Evolutionary conservation across 1,284 basidiomycete genomes (phyloP), one percentile per base, ranked within the genome.

Genomic region (Lignosus rhinocerotis): DNA sequence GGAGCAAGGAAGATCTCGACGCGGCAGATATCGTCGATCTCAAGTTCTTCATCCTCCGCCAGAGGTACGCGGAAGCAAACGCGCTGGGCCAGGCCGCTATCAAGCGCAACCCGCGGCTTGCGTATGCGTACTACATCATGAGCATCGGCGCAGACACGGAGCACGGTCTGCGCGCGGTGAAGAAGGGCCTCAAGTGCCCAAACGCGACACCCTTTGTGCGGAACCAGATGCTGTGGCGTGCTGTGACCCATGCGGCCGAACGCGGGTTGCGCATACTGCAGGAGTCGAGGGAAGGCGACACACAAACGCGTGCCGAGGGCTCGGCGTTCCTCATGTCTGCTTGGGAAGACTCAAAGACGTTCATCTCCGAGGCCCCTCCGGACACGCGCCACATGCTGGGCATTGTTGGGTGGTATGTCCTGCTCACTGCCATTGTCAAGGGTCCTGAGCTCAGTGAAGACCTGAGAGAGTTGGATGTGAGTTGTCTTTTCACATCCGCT

Each of bases 21-120:
- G 63, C 74, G 7, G 86, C 85, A 0, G 84, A 87, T 64, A 80
- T 87, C 53, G 64, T 88, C 21, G 83, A 87, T 30, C 78, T 86
- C 72, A 87, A 87, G 66, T 81, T 72, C 65, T 62, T 71, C 47
- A 78, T 86, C 66, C 76, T 81, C 67, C 73, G 72, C 41, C 69
- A 73, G 12, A 75, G 77, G 9, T 69, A 80, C 16, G 65, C 73
- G 0, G 78, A 83, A 14, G 82, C 82, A 0, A 71, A 79, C 31
- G 68, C 69, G 7, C 63, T 80, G 6, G 82, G 81, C 1, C 72
- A 76, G 53, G 72, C 73, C 19, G 76, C 73, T 2, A 70, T 86
- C 33, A 66, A 77, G 53, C 80, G 84, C n/a, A 84, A 78, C 59
- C 82, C 84, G 1, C 71, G 79, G 16, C 73, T 80, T 25, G 81